Evolutionary conservation across 106 monocot species (phyloP).

Genomic region (Amphibolis antarctica): DNA sequence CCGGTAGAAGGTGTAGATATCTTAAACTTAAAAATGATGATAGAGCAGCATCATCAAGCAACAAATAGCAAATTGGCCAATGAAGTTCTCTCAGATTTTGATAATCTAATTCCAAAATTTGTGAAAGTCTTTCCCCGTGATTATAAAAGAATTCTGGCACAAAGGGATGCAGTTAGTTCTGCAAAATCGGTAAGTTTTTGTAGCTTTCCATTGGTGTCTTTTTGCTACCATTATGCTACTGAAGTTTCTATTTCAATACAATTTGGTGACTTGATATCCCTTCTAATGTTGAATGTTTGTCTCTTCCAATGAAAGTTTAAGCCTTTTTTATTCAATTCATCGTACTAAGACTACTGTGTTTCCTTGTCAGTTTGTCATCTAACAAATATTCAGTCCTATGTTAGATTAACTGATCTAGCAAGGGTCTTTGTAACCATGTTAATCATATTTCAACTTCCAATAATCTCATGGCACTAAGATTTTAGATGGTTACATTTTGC

Average conservation of each 20-base stretch:
- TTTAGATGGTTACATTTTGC: too few species aligned
- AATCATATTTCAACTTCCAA: too few species aligned
- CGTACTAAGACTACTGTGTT: too few species aligned
- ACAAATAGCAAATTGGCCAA: conserved; percentile 51
- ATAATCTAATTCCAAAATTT: conserved; percentile 56
- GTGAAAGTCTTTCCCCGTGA: conserved; percentile 83
- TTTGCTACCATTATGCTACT: background rate
- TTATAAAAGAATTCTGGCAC: conserved; percentile 58
- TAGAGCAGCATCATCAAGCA: conserved; percentile 68
- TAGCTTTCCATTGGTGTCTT: background rate
- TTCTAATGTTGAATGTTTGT: background rate
- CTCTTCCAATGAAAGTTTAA: too few species aligned
- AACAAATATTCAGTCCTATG: too few species aligned
- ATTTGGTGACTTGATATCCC: background rate
- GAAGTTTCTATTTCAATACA: background rate
- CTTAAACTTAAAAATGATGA: conserved; percentile 58
- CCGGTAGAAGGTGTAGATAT: conserved; percentile 69
- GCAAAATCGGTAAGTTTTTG: conserved; percentile 28
- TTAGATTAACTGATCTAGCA: too few species aligned
- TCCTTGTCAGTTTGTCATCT: too few species aligned
- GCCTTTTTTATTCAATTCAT: too few species aligned
- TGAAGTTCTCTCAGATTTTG: conserved; percentile 54
- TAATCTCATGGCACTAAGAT: too few species aligned
- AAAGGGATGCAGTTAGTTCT: conserved; percentile 47
- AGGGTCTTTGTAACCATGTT: too few species aligned